Evolutionary conservation across 176 grass and related monocot species (phyloP).

Genomic region (Neostapfia colusana): DNA sequence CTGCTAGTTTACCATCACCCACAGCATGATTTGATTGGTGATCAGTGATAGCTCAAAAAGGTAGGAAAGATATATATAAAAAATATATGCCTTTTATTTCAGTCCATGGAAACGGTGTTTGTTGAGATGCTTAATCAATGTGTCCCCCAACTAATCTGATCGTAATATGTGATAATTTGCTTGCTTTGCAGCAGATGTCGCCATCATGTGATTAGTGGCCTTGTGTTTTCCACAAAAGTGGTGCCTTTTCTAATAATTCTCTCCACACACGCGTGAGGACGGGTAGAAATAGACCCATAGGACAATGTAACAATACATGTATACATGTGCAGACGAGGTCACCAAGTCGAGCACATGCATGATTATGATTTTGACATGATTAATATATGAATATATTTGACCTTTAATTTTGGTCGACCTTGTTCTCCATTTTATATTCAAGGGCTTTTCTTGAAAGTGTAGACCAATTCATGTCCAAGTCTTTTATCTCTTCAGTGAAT

Average conservation of each 20-base stretch:
- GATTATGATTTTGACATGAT: no score
- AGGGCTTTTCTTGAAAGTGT: no score
- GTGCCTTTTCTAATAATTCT: neutral
- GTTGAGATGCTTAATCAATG: conserved; percentile 50
- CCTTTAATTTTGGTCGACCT: no score
- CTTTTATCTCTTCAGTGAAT: no score
- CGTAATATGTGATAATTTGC: conserved; percentile 23
- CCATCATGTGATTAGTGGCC: conserved; percentile 23
- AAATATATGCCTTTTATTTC: neutral
- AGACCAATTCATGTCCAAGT: no score
- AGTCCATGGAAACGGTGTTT: neutral
- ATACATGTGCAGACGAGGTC: neutral
- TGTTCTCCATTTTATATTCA: no score
- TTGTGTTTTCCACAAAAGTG: neutral
- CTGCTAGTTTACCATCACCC: neutral
- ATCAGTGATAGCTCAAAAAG: neutral
- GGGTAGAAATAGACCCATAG: neutral
- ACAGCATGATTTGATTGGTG: neutral
- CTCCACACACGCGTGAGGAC: neutral
- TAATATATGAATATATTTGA: no score
- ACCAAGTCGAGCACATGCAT: neutral
- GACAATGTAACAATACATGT: neutral
- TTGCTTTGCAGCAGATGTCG: conserved; percentile 24
- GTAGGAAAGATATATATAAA: neutral
- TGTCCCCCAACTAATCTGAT: conserved; percentile 28